Evolutionary conservation across 441 rosid species (phyloP).

Genomic region (Dalechampia spathulata): DNA sequence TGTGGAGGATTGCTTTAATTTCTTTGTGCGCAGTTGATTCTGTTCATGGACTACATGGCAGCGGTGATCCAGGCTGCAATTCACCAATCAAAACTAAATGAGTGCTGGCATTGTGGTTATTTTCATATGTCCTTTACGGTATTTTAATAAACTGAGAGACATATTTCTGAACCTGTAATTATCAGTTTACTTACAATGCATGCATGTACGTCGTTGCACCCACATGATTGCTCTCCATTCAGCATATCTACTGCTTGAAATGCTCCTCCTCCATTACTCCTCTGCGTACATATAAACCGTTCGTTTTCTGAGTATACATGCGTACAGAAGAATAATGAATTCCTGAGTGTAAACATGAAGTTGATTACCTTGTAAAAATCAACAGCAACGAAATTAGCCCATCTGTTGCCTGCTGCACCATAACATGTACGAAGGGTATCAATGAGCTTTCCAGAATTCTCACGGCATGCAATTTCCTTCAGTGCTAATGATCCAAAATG

Average conservation of each 20-base stretch:
- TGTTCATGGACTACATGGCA: background rate
- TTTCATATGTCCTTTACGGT: background rate
- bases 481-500: conserved; percentile 26
- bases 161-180: background rate
- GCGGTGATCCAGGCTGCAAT: background rate
- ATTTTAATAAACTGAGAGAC: too few species aligned
- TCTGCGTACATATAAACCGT: too few species aligned
- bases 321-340: too few species aligned
- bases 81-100: too few species aligned
- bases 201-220: conserved; percentile 30
- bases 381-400: conserved; percentile 43
- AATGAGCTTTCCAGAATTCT: conserved; percentile 27
- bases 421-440: conserved; percentile 26
- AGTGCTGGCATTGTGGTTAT: too few species aligned
- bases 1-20: too few species aligned
- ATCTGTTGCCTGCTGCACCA: conserved; percentile 27
- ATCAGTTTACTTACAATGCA: conserved; percentile 28
- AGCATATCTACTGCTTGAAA: conserved; percentile 38
- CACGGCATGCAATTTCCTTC: conserved; percentile 12
- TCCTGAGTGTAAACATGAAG: background rate
- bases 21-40: too few species aligned
- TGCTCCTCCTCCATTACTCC: conserved; percentile 42
- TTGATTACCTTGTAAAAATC: conserved; percentile 36
- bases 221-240: conserved; percentile 38
- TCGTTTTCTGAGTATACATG: too few species aligned